A percentile compares a stretch with the other conserved stretches of the same genome.
phyloP scores from a whole-genome alignment of 31 red algal species.

The Asparagopsis taxiformis region DNA sequence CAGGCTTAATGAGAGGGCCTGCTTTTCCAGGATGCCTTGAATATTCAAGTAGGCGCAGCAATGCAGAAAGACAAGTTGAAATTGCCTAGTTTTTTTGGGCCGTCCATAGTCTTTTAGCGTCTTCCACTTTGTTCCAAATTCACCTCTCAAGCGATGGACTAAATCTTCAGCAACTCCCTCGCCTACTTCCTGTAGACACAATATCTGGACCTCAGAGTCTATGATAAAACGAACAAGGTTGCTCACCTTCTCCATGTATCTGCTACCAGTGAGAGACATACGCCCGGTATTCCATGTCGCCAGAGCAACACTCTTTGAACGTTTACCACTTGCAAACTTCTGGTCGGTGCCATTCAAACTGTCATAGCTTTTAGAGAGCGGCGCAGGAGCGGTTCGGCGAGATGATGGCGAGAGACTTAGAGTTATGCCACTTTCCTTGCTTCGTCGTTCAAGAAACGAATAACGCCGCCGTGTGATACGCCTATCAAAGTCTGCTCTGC shows the following conservation, averaged over 20 bases:
- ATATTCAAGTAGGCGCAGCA: background rate
- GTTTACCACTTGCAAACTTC: too few relatives aligned
- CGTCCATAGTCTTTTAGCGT: background rate
- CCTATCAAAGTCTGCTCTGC: background rate
- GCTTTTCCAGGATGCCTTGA: background rate
- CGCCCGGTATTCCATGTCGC: slow-evolving; percentile 16
- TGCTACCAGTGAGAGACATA: background rate
- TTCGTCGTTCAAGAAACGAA: background rate
- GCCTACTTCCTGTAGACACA: slow-evolving; percentile 4
- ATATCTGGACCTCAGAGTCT: background rate
- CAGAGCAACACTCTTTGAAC: background rate
- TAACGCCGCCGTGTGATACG: background rate
- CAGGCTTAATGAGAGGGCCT: background rate
- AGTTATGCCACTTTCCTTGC: background rate
- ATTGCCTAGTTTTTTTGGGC: background rate
- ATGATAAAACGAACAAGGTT: slow-evolving; percentile 1
- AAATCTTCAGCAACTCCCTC: background rate
- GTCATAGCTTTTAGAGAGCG: background rate
- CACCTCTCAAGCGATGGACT: background rate
- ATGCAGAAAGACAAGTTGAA: background rate
- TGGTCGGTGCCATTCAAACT: background rate
- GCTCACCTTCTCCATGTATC: background rate
- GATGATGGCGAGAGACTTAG: background rate
- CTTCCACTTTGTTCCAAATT: background rate
- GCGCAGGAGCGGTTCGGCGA: background rate